phyloP scores from a whole-genome alignment of 2,329 filamentous ascomycete genomes.

The Chalara sp. region DNA sequence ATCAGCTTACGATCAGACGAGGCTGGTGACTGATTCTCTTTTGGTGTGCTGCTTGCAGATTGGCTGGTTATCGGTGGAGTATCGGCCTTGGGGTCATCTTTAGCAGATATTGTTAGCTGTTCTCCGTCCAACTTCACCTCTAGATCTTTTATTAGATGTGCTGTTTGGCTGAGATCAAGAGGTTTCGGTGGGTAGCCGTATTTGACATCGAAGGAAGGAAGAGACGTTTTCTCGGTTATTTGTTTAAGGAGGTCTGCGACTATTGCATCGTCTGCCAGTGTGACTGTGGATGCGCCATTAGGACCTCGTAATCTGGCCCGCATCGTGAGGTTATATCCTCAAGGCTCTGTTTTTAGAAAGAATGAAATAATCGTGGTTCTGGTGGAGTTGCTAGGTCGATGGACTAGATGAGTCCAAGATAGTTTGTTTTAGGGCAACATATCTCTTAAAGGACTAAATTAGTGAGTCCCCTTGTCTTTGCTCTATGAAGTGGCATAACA shows the following conservation, averaged over 20 bases:
- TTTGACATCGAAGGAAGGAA: slow-evolving; percentile 68
- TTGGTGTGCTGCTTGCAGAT: slow-evolving; percentile 5
- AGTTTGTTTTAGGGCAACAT: too few species aligned
- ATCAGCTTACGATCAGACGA: slow-evolving; percentile 10
- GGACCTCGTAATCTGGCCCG: slow-evolving; percentile 71
- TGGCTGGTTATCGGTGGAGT: slow-evolving; percentile 7
- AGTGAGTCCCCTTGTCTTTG: too few species aligned
- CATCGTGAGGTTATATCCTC: slow-evolving; percentile 38
- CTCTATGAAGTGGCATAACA: too few species aligned
- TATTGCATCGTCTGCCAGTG: slow-evolving; percentile 61
- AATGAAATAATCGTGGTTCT: too few species aligned
- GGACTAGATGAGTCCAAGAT: too few species aligned
- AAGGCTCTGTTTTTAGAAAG: too few species aligned
- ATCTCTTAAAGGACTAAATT: too few species aligned
- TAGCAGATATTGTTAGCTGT: slow-evolving; percentile 51
- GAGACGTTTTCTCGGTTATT: slow-evolving; percentile 57
- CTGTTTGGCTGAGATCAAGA: slow-evolving; percentile 39
- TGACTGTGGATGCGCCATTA: slow-evolving; percentile 62
- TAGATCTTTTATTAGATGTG: slow-evolving; percentile 44
- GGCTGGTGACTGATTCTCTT: not conserved
- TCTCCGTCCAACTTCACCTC: slow-evolving; percentile 60
- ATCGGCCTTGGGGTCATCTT: slow-evolving; percentile 6
- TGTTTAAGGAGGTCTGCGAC: slow-evolving; percentile 53
- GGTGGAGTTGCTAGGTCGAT: too few species aligned
- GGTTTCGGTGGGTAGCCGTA: slow-evolving; percentile 76